Conservation (phyloP, 2,329 filamentous ascomycete species). For the Lecanosticta acicola region DNA sequence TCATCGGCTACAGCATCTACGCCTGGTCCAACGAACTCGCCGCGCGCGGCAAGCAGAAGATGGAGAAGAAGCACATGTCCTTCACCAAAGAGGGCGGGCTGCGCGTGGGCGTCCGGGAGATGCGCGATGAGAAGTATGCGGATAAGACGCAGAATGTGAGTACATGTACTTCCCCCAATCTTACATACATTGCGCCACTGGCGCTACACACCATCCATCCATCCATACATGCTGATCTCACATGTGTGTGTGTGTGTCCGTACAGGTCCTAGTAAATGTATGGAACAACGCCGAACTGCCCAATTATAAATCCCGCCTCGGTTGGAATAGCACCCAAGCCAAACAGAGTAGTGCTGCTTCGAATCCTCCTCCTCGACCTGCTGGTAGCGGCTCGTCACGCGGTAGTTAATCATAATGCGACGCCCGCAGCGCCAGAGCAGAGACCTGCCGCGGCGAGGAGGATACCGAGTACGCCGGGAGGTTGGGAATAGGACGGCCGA, state of each 20-base stretch:
- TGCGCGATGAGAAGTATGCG: slow-evolving; percentile 64
- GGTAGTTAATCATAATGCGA: slow-evolving; percentile 1
- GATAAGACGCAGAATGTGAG: slow-evolving; percentile 61
- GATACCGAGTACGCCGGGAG: slow-evolving; percentile 13
- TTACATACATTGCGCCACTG: too few species aligned
- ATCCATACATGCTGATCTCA: too few species aligned
- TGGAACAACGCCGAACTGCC: slow-evolving; percentile 41
- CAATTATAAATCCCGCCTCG: slow-evolving; percentile 33
- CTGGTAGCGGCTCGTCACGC: neutral
- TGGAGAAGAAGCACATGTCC: slow-evolving; percentile 69
- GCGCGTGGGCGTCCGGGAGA: slow-evolving; percentile 63
- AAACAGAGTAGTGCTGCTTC: neutral
- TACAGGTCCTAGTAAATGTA: slow-evolving; percentile 43
- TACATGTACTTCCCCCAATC: neutral
- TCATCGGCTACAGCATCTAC: slow-evolving; percentile 67
- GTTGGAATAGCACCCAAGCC: slow-evolving; percentile 28
- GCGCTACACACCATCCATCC: too few species aligned
- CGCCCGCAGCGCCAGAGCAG: slow-evolving; percentile 5
- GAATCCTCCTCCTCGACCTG: too few species aligned
- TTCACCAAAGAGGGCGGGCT: slow-evolving; percentile 70
- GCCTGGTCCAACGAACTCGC: slow-evolving; percentile 61
- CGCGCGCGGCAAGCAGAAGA: slow-evolving; percentile 59
- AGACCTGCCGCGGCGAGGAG: slow-evolving; percentile 7
- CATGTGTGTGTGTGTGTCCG: neutral
- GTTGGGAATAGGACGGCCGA: slow-evolving; percentile 7